Percentiles rank a stretch among this genome's conserved stretches.
These are phyloP conservation scores for Paratrypanosoma confusum DNA, from an alignment of 208 protist species.

Conservation along the genomic window DNA sequence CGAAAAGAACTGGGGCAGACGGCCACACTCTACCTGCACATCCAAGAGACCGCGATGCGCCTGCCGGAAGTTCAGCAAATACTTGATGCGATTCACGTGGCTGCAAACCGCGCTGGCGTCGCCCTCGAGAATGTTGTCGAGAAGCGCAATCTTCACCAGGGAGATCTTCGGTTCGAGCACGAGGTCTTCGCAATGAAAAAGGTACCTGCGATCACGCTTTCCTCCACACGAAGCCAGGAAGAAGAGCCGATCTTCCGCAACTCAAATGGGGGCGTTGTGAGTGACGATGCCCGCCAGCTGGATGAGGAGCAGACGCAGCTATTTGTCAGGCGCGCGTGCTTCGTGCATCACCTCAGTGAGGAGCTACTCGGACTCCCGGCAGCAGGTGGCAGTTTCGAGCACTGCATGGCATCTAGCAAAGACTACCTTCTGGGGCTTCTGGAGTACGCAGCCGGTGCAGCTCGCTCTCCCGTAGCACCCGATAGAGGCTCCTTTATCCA, in stretches of 20 bases:
- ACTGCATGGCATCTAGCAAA: too few relatives aligned
- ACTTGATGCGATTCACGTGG: constrained; percentile 29
- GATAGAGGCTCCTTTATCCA: constrained; percentile 20
- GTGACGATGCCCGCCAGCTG: background rate
- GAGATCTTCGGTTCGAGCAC: constrained; percentile 78
- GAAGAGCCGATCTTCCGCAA: constrained; percentile 61
- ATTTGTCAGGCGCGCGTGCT: constrained; percentile 27
- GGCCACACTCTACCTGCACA: constrained; percentile 56
- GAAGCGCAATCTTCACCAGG: constrained; percentile 75
- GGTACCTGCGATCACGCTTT: constrained; percentile 66
- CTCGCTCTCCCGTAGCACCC: constrained; percentile 33
- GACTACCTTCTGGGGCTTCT: constrained; percentile 56
- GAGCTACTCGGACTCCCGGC: constrained; percentile 15
- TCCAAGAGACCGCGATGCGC: constrained; percentile 50
- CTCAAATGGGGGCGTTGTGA: background rate
- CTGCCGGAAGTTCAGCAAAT: constrained; percentile 30
- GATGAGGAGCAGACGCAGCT: constrained; percentile 13
- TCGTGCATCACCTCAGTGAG: constrained; percentile 48
- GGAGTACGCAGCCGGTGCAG: constrained; percentile 19
- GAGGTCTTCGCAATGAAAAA: constrained; percentile 66
- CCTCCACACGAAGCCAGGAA: constrained; percentile 29
- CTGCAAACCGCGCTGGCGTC: constrained; percentile 25
- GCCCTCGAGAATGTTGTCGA: constrained; percentile 34
- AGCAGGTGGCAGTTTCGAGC: background rate
- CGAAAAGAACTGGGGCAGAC: background rate